Percentiles rank a stretch among this genome's conserved stretches.
phyloP scores from a whole-genome alignment of 2,329 filamentous ascomycete genomes.

The Epichloe sylvatica region DNA sequence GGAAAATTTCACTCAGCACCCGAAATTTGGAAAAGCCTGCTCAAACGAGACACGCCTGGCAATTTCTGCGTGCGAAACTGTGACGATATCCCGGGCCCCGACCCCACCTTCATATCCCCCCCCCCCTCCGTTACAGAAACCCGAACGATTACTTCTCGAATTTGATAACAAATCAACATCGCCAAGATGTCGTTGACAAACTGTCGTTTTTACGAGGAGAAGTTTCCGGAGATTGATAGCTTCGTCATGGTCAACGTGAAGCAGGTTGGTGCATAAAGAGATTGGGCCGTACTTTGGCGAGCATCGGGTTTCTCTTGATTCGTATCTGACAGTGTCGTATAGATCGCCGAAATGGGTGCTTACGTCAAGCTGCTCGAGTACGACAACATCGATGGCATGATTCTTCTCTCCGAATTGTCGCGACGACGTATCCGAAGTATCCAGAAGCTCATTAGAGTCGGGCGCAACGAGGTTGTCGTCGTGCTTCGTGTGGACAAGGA shows the following conservation, averaged over 20 bases:
- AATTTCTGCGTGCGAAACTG: background rate
- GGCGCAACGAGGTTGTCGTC: slow-evolving; percentile 95
- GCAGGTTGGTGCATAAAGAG: slow-evolving; percentile 54
- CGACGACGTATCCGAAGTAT: slow-evolving; percentile 97
- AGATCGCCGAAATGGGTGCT: slow-evolving; percentile 99
- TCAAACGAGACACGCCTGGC: background rate
- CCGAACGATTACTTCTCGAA: slow-evolving; percentile 11
- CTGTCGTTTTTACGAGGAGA: slow-evolving; percentile 95
- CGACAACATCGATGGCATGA: slow-evolving; percentile 99
- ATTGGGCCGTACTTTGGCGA: background rate
- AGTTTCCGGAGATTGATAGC: slow-evolving; percentile 89
- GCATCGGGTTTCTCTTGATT: background rate
- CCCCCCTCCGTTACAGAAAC: slow-evolving; percentile 4
- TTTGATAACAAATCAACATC: slow-evolving; percentile 36
- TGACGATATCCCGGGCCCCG: slow-evolving; percentile 9
- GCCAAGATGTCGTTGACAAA: slow-evolving; percentile 87
- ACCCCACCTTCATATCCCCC: slow-evolving; percentile 17
- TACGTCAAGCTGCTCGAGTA: slow-evolving; percentile 99
- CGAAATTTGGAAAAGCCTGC: background rate
- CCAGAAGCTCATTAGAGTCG: slow-evolving; percentile 96
- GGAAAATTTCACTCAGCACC: background rate
- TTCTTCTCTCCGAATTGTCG: slow-evolving; percentile 91
- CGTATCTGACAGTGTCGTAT: slow-evolving; percentile 7
- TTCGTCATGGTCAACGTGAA: slow-evolving; percentile 99
- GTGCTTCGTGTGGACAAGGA: slow-evolving; percentile 98